phyloP scores from a whole-genome alignment of 2,329 filamentous ascomycete genomes.

The Phialemoniopsis sp. region DNA sequence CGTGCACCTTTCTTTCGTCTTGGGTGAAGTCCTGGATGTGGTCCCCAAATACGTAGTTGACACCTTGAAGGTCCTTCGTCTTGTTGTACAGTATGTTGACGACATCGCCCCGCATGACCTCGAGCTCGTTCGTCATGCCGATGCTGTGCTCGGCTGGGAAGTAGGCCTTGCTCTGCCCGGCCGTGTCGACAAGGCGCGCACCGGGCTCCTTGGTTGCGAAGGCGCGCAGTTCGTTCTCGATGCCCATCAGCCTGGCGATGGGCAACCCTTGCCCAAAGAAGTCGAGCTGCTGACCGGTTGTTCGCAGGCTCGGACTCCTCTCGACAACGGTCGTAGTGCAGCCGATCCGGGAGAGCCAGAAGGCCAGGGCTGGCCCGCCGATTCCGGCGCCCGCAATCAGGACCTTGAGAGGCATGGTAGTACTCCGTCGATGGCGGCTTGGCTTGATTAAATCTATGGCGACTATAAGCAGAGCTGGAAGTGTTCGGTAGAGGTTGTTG shows the following conservation, averaged over 20 bases:
- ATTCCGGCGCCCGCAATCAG: constrained; percentile 45
- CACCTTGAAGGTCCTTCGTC: constrained; percentile 18
- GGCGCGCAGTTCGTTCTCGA: constrained; percentile 27
- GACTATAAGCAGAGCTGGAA: too few species aligned
- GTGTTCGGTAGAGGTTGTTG: too few species aligned
- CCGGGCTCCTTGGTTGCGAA: constrained; percentile 42
- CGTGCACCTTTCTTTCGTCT: constrained; percentile 15
- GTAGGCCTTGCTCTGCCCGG: constrained; percentile 29
- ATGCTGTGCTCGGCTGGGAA: constrained; percentile 32
- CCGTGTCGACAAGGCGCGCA: constrained; percentile 35
- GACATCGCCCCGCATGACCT: constrained; percentile 57
- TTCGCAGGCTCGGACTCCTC: constrained; percentile 27
- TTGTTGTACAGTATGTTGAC: constrained; percentile 42
- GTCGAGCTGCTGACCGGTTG: constrained; percentile 40
- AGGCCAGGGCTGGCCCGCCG: constrained; percentile 36
- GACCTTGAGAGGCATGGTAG: constrained; percentile 30
- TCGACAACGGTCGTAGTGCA: constrained; percentile 39
- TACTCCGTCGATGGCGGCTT: too few species aligned
- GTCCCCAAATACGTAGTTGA: constrained; percentile 7
- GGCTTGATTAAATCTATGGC: too few species aligned
- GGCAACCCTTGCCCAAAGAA: constrained; percentile 35
- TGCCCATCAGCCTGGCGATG: constrained; percentile 31
- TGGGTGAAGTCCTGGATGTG: constrained; percentile 18
- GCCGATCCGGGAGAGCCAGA: constrained; percentile 30
- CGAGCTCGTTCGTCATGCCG: constrained; percentile 48